Base-by-base conservation (phyloP, 2,329 filamentous ascomycete genomes). In the Ampelomyces quisqualis region DNA sequence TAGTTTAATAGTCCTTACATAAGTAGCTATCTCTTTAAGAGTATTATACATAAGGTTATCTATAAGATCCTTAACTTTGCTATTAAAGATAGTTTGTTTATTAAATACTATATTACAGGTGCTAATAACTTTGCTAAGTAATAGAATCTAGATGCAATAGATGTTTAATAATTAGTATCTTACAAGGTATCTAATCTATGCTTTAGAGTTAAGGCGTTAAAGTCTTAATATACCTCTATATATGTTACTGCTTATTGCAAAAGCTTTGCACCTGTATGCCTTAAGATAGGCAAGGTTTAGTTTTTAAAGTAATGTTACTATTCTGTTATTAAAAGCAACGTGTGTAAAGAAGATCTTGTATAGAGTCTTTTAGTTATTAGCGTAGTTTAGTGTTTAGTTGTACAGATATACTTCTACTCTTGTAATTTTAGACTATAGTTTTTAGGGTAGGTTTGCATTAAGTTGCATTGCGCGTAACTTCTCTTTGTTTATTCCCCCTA, bases 331-430 rank as follows among this genome's bases (percentile, higher is more conserved):
- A 4, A 7, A 15, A 20, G 5, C 10, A 13, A 31, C 21, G 28
- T 18, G 18, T 7, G 21, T 23, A 23, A 23, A 23, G 21, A 23
- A 23, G 21, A 23, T 23, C 7, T 8, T 2, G 18, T 43, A 38
- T 41, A 45, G 42, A 43, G 36, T 37, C n/a, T 38, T 46, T 27
- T 36, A 46, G 13, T 41, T 27, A 30, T 43, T 49, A 32, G n/a
- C 13, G 23, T 43, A 43, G 18, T 38, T 46, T 39, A 23, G 34
- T 21, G 26, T 49, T 34, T 27, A 20, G 34, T 45, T 42, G 23
- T 45, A 31, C 2, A 49, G 38, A 29, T 45, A 45, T 19, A 44
- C 26, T 18, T 10, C 22, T 30, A 30, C 45, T 35, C 28, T 14
- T 7, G 18, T 29, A 13, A 49, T 30, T 18, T 49, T 29, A 29